Conservation (phyloP, 805 yeast species). For the Kluyveromyces nonfermentans region DNA sequence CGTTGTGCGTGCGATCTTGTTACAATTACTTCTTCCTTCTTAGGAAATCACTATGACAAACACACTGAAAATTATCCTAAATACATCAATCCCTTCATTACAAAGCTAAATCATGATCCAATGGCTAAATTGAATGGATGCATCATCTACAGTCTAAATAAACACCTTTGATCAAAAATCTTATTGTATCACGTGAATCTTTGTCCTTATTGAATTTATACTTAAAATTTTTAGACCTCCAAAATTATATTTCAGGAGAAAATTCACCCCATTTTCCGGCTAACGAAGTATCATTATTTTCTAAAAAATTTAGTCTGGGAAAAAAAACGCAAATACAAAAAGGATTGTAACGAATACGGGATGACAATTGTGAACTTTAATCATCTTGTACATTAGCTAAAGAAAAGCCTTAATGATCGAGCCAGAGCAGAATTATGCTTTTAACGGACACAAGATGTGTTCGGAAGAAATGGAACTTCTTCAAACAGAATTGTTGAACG, state of each 20-base stretch:
- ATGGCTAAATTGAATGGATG: no score
- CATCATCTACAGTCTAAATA: no score
- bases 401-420: neutral
- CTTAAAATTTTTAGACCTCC: neutral
- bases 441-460: conserved; percentile 1
- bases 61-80: neutral
- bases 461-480: conserved; percentile 7
- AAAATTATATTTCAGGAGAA: neutral
- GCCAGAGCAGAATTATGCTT: neutral
- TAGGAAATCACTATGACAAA: neutral
- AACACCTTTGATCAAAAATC: no score
- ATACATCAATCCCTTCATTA: neutral
- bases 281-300: no score
- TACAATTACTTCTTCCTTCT: neutral
- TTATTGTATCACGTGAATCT: neutral
- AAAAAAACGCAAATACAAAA: neutral
- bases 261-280: neutral
- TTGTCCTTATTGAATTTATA: neutral
- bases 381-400: no score
- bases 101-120: no score
- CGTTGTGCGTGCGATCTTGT: no score
- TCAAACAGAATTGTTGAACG: conserved; percentile 21
- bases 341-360: neutral
- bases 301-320: neutral
- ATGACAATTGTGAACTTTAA: no score